Conservation (phyloP, 345 rosid species). For the Kandelia obovata region DNA sequence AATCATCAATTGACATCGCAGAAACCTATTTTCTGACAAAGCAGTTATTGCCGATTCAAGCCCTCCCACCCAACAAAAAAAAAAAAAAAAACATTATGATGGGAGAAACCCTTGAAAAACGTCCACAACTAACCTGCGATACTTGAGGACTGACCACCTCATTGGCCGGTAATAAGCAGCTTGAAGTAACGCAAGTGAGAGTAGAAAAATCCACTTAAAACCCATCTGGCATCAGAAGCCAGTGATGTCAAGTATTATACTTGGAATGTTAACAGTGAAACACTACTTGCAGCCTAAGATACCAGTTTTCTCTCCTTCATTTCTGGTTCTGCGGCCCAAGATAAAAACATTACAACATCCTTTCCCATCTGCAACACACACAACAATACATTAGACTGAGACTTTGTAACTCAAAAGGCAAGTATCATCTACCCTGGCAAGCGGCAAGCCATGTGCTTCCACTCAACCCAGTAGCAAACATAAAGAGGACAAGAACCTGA, state of each 20-base stretch:
- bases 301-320: conserved; percentile 99
- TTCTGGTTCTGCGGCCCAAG: conserved; percentile 99
- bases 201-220: conserved; percentile 92
- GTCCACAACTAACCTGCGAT: conserved; percentile 79
- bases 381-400: background rate
- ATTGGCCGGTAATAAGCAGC: conserved; percentile 86
- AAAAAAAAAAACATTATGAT: background rate
- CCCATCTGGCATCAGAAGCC: conserved; percentile 75
- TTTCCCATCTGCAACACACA: conserved; percentile 82
- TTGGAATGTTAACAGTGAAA: background rate
- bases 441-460: background rate
- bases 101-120: conserved; percentile 40
- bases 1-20: conserved; percentile 19
- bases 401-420: background rate
- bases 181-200: conserved; percentile 87
- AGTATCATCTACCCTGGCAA: background rate
- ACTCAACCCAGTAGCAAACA: background rate
- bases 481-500: conserved; percentile 51
- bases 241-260: conserved; percentile 4
- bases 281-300: conserved; percentile 10
- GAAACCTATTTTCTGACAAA: conserved; percentile 24
- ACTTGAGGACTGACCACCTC: conserved; percentile 89
- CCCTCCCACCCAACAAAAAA: background rate
- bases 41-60: conserved; percentile 31
- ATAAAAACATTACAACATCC: conserved; percentile 78